Evolutionary conservation across 23 red algal genomes (phyloP), one percentile per base, ranked within the genome.

Genomic region (Agarophyton chilense): DNA sequence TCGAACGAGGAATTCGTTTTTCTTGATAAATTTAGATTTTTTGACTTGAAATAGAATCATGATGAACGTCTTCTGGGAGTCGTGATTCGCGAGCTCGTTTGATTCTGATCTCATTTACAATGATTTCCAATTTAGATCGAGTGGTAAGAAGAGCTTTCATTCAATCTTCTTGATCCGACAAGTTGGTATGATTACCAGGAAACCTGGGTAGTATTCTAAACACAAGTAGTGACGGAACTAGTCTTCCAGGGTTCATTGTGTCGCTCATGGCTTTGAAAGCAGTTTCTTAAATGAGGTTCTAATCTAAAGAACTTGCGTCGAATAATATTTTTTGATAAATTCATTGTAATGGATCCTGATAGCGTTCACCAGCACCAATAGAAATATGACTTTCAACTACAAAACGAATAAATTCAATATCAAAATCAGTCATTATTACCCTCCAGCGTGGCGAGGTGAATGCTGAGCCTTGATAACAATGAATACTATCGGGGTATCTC

Each of bases 251-350:
- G 49, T 28, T 28, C 4, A 79, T 32, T 29, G 74, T 60, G 41
- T 79, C 74, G 53, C 54, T 79, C 51, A 54, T 57, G 33, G 49
- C 74, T 79, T 79, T 79, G 74, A 79, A 12, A 32, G 18, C 25
- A 1, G 19, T 16, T 2, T 9, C 18, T 2, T 45, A 45, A 4
- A 55, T 10, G 2, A 79, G 19, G 10, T 54, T 33, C 21, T 54
- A 8, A 2, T 54, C 28, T n/a, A 34, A 24, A 16, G 9, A 55
- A 4, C 7, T 3, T 16, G 1, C 49, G 24, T 79, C 74, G 19
- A 9, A n/a, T 21, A 9, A 8, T 5, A 79, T 22, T 60, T 79
- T 79, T 4, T 28, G 44, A 28, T 52, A 79, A 45, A 79, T 79
- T 9, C 44, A 26, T 5, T 45, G 74, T 28, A 79, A 16, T 36